Percentiles rank a stretch among this genome's conserved stretches.
phyloP scores from a whole-genome alignment of 2,329 filamentous ascomycete species.

The Neopestalotiopsis sp. region DNA sequence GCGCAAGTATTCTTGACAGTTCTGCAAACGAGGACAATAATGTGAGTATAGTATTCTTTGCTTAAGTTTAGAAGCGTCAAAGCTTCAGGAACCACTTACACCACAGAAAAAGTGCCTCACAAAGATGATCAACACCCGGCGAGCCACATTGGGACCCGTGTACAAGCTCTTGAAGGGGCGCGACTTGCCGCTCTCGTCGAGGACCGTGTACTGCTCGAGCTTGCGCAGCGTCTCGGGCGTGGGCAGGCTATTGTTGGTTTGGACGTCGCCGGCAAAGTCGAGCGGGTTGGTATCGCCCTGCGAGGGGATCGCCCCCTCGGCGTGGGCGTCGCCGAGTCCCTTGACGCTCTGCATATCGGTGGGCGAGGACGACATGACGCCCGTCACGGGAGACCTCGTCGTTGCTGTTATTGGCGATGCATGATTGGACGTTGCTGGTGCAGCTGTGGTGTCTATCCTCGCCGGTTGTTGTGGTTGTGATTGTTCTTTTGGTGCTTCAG shows the following conservation, averaged over 20 bases:
- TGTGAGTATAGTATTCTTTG: not conserved
- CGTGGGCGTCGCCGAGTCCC: constrained; percentile 10
- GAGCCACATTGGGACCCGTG: constrained; percentile 55
- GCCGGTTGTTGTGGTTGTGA: not conserved
- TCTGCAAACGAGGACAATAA: constrained; percentile 40
- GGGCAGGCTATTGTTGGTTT: constrained; percentile 61
- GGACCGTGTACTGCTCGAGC: constrained; percentile 61
- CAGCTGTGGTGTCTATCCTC: not conserved
- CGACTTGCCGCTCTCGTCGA: constrained; percentile 65
- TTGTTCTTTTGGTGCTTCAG: not conserved
- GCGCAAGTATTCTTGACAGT: constrained; percentile 77
- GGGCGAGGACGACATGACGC: not conserved
- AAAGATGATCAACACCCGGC: constrained; percentile 72
- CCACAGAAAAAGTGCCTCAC: constrained; percentile 83
- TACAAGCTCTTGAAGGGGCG: constrained; percentile 69
- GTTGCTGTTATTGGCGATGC: not conserved
- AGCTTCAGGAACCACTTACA: constrained; percentile 51
- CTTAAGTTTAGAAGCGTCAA: no score
- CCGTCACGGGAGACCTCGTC: not conserved
- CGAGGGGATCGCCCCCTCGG: constrained; percentile 7
- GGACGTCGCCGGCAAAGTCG: constrained; percentile 62
- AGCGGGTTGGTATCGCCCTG: constrained; percentile 43
- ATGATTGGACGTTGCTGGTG: not conserved
- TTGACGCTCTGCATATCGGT: constrained; percentile 4
- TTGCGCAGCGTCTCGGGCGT: constrained; percentile 51